Evolutionary conservation across 108 stramenopile species (phyloP), one percentile per base, ranked within the genome.

Genomic region (Chaetoceros muelleri): DNA sequence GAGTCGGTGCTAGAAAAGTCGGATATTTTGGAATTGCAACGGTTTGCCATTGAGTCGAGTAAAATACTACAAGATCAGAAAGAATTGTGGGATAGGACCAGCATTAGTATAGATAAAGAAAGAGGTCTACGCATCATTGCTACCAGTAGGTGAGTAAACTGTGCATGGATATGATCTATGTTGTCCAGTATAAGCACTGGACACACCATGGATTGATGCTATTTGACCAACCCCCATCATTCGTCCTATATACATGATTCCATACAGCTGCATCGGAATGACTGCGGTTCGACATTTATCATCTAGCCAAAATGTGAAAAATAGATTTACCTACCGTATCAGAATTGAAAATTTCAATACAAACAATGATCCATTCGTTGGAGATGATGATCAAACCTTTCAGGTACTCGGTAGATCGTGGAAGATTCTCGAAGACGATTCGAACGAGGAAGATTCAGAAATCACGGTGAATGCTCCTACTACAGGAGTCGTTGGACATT

Each of bases 401-500:
- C 79, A 76, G 52, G 47, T 80, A 18, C 48, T 80, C 51, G 79
- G 79, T 27, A 59, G 79, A n/a, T 54, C 58, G 3, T 80, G 79
- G 79, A 50, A 57, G 34, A 80, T 80, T 53, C 24, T 52, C 13
- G 75, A 76, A 52, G 24, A 27, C 2, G 58, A 67, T 2, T 22
- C 54, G 10, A 20, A 3, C 53, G 62, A 54, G 45, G 21, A 16
- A 7, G 31, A 31, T 49, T 2, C n/a, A 0, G 48, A 57, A 30
- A 64, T 77, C 24, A 44, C 46, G 20, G 73, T 79, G 21, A 60
- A 74, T 29, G 62, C 70, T 48, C 79, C 79, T 18, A 59, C 49
- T 17, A 76, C 79, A 13, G 79, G 79, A 1, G 79, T 72, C 8
- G 79, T 80, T 18, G 79, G 79, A 30, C 65, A 76, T 31, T 56